These are phyloP conservation scores for Xylaria sp. DNA, from an alignment of 2,329 filamentous ascomycete species.

Conservation along the genomic window DNA sequence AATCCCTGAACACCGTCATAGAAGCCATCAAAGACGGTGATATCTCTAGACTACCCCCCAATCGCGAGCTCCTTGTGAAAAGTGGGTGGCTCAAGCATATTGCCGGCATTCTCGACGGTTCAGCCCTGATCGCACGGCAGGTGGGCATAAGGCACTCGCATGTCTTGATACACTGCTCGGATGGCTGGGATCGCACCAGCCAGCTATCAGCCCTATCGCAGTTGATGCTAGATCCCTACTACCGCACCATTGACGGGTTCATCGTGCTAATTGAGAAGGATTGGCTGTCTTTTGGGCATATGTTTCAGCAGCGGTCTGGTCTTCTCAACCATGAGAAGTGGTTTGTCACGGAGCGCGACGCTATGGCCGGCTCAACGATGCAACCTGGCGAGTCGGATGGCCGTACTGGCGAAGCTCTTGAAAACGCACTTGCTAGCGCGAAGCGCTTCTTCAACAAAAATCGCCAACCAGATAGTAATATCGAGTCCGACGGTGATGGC, in stretches of 20 bases:
- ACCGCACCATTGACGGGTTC: conserved; percentile 90
- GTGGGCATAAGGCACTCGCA: conserved; percentile 93
- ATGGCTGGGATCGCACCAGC: conserved; percentile 97
- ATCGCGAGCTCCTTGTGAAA: conserved; percentile 75
- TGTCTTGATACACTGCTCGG: conserved; percentile 95
- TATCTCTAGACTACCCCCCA: conserved; percentile 79
- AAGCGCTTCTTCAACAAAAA: conserved; percentile 90
- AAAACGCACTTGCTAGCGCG: conserved; percentile 81
- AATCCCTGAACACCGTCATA: conserved; percentile 83
- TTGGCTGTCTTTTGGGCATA: conserved; percentile 96
- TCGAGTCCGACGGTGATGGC: conserved; percentile 55
- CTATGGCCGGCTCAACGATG: conserved; percentile 64
- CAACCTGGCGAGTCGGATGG: conserved; percentile 65
- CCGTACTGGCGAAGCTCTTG: conserved; percentile 71
- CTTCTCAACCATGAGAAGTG: conserved; percentile 89
- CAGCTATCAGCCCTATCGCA: conserved; percentile 91
- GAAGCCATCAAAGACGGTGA: conserved; percentile 93
- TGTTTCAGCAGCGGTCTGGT: conserved; percentile 92
- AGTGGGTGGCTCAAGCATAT: conserved; percentile 95
- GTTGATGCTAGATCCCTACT: conserved; percentile 94
- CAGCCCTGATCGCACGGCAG: conserved; percentile 80
- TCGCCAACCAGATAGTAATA: conserved; percentile 59
- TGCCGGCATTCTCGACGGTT: conserved; percentile 78
- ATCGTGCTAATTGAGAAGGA: conserved; percentile 95
- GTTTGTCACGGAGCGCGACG: conserved; percentile 87